Conservation (phyloP, 2,329 filamentous ascomycete species). For the Davidsoniella neocaledoniae region DNA sequence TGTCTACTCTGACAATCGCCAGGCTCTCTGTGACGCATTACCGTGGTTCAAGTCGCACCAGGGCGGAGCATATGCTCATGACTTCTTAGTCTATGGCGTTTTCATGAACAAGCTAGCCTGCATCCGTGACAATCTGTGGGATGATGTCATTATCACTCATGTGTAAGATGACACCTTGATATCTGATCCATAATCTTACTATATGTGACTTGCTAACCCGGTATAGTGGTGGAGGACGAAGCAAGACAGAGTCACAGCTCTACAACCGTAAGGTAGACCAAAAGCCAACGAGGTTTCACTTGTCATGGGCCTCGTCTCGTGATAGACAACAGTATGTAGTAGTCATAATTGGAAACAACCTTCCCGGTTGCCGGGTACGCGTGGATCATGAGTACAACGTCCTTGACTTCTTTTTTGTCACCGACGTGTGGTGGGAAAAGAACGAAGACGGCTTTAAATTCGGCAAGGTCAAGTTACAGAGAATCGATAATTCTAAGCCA, state of each 20-base stretch:
- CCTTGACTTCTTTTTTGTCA: slow-evolving; percentile 51
- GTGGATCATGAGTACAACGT: slow-evolving; percentile 46
- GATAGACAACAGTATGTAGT: slow-evolving; percentile 33
- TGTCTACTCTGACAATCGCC: slow-evolving; percentile 40
- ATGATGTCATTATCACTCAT: slow-evolving; percentile 45
- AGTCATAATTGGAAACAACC: slow-evolving; percentile 31
- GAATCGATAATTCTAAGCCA: slow-evolving; percentile 28
- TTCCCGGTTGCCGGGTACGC: slow-evolving; percentile 20
- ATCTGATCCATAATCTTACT: not conserved
- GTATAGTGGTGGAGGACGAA: slow-evolving; percentile 12
- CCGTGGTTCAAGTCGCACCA: slow-evolving; percentile 46
- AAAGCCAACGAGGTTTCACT: slow-evolving; percentile 18
- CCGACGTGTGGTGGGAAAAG: slow-evolving; percentile 51
- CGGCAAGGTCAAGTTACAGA: slow-evolving; percentile 49
- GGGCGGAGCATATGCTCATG: slow-evolving; percentile 36
- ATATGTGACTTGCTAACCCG: slow-evolving; percentile 8
- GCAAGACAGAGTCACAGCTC: not conserved
- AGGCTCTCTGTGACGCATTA: slow-evolving; percentile 46
- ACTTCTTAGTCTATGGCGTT: slow-evolving; percentile 35
- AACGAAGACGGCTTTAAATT: slow-evolving; percentile 20
- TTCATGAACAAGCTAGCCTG: slow-evolving; percentile 40
- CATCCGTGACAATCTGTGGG: slow-evolving; percentile 38
- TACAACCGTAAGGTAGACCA: slow-evolving; percentile 25
- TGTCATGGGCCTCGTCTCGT: slow-evolving; percentile 22
- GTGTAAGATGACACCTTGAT: slow-evolving; percentile 27